Base-by-base conservation (phyloP, 495 filamentous ascomycete genomes). In the Penicillium malachiteum region DNA sequence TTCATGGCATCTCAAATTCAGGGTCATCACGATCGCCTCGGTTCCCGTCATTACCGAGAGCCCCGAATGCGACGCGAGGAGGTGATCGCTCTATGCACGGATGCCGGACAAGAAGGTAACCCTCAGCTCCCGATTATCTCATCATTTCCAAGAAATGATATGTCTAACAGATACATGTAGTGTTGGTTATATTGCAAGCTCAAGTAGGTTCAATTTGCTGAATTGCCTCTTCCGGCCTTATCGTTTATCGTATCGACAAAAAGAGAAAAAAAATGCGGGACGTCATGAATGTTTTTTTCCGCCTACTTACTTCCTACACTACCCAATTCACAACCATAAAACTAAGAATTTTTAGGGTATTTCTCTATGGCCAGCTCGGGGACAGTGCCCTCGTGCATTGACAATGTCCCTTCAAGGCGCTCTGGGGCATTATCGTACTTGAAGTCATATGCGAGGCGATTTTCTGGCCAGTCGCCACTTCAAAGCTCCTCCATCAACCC, bases 401-500 rank as follows among this genome's bases (percentile, higher is more conserved):
- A 56, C 55, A 52, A 63, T 68, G 63, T 16, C 34, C 53, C 11
- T 9, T 14, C 32, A 12, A 52, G 34, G 38, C 48, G 52, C 48
- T 53, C 52, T 38, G 55, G 49, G 45, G 46, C 63, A 35, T 54
- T 53, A n/a, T 54, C 55, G 30, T 37, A 47, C 39, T 52, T 54
- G 44, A 58, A 54, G 42, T 30, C 45, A 14, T 52, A 51, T 39
- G 52, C 48, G 49, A 60, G 67, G 44, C 55, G 46, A 48, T 68
- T 74, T 50, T 71, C 72, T 8, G 63, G 40, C 50, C 54, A 47
- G 45, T 32, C 35, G 37, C 47, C 46, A 32, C 60, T 48, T 10
- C 61, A 57, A 47, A 58, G 64, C 18, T 31, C 61, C 53, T 64
- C 50, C 17, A 73, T 72, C 72, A 52, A 64, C 41, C 39, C 63